Evolutionary conservation across 345 rosid species (phyloP).

Genomic region (Sonneratia caseolaris): DNA sequence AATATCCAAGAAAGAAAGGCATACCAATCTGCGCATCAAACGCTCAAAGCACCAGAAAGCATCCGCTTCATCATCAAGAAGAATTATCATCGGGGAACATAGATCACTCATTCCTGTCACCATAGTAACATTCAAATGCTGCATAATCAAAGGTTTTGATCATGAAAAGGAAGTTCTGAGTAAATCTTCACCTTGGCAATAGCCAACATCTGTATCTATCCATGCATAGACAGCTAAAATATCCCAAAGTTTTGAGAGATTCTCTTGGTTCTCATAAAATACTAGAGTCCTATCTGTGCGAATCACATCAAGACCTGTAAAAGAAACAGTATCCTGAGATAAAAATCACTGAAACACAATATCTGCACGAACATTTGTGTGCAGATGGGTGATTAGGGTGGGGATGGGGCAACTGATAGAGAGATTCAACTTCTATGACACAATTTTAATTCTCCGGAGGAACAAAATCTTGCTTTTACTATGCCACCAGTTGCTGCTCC

Average conservation of each 20-base stretch:
- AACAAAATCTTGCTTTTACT: background rate
- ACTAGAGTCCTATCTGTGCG: slow-evolving; percentile 89
- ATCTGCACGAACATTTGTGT: background rate
- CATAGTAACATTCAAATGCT: background rate
- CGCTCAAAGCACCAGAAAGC: slow-evolving; percentile 99
- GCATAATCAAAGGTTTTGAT: background rate
- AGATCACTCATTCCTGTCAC: slow-evolving; percentile 96
- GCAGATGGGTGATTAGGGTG: background rate
- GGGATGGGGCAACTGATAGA: too few species aligned
- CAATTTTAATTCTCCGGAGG: background rate
- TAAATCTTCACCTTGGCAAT: slow-evolving; percentile 71
- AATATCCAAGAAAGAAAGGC: background rate
- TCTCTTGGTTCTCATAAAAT: slow-evolving; percentile 79
- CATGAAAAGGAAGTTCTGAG: background rate
- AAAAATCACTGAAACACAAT: background rate
- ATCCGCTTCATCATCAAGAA: slow-evolving; percentile 89
- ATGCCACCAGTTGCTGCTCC: background rate
- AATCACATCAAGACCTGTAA: slow-evolving; percentile 77
- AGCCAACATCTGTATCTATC: slow-evolving; percentile 89
- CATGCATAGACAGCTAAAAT: slow-evolving; percentile 91
- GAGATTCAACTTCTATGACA: background rate
- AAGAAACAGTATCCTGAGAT: slow-evolving; percentile 1
- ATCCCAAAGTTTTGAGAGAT: slow-evolving; percentile 95
- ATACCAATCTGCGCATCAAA: slow-evolving; percentile 95
- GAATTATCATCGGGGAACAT: slow-evolving; percentile 97